Conservation (phyloP, 306 rosid genomes). For the Senna siamea region DNA sequence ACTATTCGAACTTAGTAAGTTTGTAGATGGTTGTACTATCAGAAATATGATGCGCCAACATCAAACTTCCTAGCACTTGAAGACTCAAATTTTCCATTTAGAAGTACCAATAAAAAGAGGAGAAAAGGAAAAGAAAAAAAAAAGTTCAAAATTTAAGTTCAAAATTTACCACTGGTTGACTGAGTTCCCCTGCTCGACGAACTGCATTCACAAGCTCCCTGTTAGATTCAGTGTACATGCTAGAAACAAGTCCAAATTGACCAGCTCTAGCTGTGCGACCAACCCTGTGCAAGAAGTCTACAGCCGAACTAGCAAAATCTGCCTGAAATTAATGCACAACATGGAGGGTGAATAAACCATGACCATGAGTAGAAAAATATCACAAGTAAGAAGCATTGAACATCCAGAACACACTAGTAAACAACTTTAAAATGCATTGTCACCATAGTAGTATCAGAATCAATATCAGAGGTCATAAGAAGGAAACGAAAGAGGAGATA, state of each 20-base stretch:
- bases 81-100: neutral
- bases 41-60: conserved; percentile 6
- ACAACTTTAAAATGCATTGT: too few species aligned
- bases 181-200: conserved; percentile 73
- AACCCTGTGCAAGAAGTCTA: conserved; percentile 88
- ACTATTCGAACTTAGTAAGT: conserved; percentile 10
- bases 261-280: conserved; percentile 98
- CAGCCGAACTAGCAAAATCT: conserved; percentile 92
- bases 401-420: too few species aligned
- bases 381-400: neutral
- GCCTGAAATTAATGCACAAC: conserved; percentile 63
- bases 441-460: too few species aligned
- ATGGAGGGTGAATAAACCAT: conserved; percentile 33
- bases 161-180: conserved; percentile 76
- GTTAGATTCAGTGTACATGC: conserved; percentile 80
- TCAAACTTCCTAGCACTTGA: conserved; percentile 14
- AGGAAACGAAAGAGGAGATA: too few species aligned
- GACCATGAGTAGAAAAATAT: conserved; percentile 19
- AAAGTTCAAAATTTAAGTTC: too few species aligned
- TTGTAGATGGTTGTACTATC: neutral
- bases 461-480: too few species aligned
- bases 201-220: conserved; percentile 81
- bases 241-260: conserved; percentile 81
- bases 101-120: neutral
- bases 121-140: too few species aligned